Evolutionary conservation across 306 rosid genomes (phyloP).

Genomic region (Rosa rugosa): DNA sequence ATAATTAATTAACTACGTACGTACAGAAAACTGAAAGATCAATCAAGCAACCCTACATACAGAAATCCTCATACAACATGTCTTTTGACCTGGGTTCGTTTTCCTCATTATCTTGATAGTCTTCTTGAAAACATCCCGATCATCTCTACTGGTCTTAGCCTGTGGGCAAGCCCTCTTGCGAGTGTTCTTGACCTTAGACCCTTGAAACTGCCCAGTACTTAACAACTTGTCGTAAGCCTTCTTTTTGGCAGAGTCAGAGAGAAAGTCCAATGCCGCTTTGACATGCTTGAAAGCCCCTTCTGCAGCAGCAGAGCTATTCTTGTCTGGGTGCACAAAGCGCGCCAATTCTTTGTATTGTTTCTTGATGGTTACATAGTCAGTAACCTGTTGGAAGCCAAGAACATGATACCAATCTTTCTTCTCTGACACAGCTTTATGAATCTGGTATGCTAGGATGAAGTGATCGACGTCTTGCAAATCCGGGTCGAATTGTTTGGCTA

Average conservation of each 20-base stretch:
- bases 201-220: background rate
- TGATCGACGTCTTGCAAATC: background rate
- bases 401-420: background rate
- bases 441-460: background rate
- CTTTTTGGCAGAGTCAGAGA: background rate
- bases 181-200: background rate
- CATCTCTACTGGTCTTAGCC: background rate
- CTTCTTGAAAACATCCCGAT: background rate
- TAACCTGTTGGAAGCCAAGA: background rate
- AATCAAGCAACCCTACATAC: background rate
- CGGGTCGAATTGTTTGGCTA: constrained; percentile 1
- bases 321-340: constrained; percentile 3
- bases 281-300: background rate
- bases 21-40: background rate
- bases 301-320: background rate
- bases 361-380: background rate
- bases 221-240: constrained; percentile 3
- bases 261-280: constrained; percentile 1
- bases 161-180: background rate
- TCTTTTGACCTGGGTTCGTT: background rate
- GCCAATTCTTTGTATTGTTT: constrained; percentile 8
- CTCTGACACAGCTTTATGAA: background rate
- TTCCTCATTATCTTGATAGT: background rate
- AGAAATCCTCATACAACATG: background rate
- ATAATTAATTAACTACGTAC: too few relatives aligned